A percentile compares a stretch with the other conserved stretches of the same genome.
Conservation (phyloP, 345 rosid genomes). For the Camelina laxa region DNA sequence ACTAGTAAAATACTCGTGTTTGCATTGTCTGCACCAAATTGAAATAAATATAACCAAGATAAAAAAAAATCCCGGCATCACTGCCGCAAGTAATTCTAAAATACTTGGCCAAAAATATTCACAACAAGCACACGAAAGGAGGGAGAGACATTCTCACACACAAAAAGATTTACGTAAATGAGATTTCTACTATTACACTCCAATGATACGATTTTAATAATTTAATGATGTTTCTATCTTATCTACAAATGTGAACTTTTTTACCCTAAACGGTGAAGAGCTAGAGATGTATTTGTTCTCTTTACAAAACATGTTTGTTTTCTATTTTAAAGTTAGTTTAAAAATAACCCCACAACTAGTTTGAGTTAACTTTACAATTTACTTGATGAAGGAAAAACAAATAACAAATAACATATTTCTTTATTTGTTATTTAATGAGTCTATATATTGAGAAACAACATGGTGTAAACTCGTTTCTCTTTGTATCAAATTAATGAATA, state of each 20-base stretch:
- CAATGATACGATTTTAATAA: not conserved
- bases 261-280: not conserved
- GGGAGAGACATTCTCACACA: not conserved
- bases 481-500: not conserved
- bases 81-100: slow-evolving; percentile 29
- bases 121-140: slow-evolving; percentile 15
- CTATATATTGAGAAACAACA: not conserved
- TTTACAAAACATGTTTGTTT: not conserved
- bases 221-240: not conserved
- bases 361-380: not conserved
- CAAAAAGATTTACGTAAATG: not conserved
- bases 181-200: not conserved
- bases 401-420: not conserved
- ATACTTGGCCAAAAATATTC: slow-evolving; percentile 15
- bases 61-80: slow-evolving; percentile 12
- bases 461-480: not conserved
- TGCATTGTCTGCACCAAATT: too few relatives aligned
- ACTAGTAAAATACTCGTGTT: not conserved
- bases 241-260: not conserved
- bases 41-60: slow-evolving; percentile 15
- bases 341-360: not conserved
- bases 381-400: not conserved
- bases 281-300: not conserved
- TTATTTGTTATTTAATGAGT: not conserved
- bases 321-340: too few relatives aligned